These are phyloP conservation scores for Malbranchea zuffiana DNA, from an alignment of 2,329 filamentous ascomycete genomes.

Conservation along the genomic window DNA sequence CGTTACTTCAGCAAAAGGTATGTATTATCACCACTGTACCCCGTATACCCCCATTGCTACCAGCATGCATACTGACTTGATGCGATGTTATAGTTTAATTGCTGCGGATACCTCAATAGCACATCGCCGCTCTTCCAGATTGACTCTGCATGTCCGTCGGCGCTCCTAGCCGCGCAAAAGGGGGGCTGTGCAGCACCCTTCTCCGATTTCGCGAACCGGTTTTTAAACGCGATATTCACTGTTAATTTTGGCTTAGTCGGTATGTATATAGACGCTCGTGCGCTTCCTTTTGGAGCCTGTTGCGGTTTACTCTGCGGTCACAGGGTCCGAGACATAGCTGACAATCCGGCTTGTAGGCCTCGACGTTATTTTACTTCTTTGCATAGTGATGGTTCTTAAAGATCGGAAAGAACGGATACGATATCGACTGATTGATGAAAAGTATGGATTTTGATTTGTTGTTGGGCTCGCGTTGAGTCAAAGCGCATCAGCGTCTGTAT, in stretches of 20 bases:
- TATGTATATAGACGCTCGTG: too few species aligned
- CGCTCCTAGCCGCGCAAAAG: constrained; percentile 58
- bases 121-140: constrained; percentile 61
- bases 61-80: background rate
- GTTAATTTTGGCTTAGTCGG: constrained; percentile 69
- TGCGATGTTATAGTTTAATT: constrained; percentile 50
- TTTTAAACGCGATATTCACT: constrained; percentile 67
- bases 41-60: background rate
- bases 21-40: too few species aligned
- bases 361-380: constrained; percentile 57
- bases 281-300: background rate
- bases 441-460: constrained; percentile 54
- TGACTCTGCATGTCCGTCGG: constrained; percentile 56
- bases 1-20: constrained; percentile 60
- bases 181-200: constrained; percentile 60
- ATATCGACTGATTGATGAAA: constrained; percentile 72
- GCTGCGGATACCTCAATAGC: constrained; percentile 69
- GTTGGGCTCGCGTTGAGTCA: too few species aligned
- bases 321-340: background rate
- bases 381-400: constrained; percentile 65
- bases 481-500: too few species aligned
- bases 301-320: background rate
- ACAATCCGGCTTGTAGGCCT: constrained; percentile 41
- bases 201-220: constrained; percentile 56
- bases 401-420: constrained; percentile 68